These are phyloP conservation scores for Trichoderma harzianum DNA, from an alignment of 2,329 filamentous ascomycete genomes.

Conservation along the genomic window DNA sequence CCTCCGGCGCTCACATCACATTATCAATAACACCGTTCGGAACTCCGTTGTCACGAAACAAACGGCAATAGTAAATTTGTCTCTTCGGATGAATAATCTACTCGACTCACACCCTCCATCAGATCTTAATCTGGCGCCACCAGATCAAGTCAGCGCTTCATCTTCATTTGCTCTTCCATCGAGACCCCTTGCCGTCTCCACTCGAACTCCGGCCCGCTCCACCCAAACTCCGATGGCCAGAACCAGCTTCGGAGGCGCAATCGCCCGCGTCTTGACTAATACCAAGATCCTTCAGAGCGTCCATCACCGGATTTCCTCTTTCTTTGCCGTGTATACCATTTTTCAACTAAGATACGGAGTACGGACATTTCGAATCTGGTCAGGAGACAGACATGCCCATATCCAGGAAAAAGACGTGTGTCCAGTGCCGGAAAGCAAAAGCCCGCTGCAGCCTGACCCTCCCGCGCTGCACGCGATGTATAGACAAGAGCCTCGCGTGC, in stretches of 20 bases:
- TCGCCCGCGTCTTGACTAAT: neutral
- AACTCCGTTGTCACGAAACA: neutral
- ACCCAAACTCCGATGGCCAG: slow-evolving; percentile 10
- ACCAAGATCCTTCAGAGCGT: neutral
- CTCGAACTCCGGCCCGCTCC: slow-evolving; percentile 16
- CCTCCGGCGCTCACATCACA: neutral
- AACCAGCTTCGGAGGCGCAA: neutral
- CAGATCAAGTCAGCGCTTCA: neutral
- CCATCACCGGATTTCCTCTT: neutral
- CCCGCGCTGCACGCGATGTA: slow-evolving; percentile 20
- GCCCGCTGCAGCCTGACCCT: slow-evolving; percentile 17
- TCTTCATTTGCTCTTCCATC: neutral
- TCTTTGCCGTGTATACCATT: neutral
- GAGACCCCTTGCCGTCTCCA: slow-evolving; percentile 1
- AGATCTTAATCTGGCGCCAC: neutral
- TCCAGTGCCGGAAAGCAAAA: slow-evolving; percentile 20
- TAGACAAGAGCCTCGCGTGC: slow-evolving; percentile 12
- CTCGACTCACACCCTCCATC: neutral
- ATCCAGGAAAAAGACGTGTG: slow-evolving; percentile 21
- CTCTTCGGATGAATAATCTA: neutral
- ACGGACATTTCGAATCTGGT: neutral
- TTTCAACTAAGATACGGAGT: neutral
- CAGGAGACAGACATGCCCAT: slow-evolving; percentile 16
- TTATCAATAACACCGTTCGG: neutral
- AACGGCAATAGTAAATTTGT: neutral